Conservation (phyloP, 106 monocot genomes). For the Xerophyta viscosa region DNA sequence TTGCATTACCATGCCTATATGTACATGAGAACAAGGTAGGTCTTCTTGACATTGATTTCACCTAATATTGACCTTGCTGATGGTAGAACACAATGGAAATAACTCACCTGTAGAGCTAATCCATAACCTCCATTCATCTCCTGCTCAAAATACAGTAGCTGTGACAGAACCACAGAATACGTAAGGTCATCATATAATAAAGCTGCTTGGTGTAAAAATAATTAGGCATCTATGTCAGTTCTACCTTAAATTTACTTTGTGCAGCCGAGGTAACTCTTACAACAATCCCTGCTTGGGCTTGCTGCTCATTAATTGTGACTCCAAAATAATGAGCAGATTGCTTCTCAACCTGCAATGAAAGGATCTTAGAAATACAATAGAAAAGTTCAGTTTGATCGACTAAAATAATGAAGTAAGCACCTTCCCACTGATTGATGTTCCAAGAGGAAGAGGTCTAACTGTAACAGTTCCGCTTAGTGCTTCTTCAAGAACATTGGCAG, state of each 20-base stretch:
- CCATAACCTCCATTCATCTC: constrained; percentile 91
- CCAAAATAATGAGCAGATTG: constrained; percentile 95
- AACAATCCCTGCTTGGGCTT: constrained; percentile 78
- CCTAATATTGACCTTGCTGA: neutral
- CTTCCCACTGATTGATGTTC: constrained; percentile 77
- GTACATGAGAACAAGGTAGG: too few relatives aligned
- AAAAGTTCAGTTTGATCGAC: too few relatives aligned
- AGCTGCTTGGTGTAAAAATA: too few relatives aligned
- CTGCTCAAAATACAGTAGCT: constrained; percentile 98
- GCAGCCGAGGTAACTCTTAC: constrained; percentile 77
- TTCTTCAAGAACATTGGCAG: constrained; percentile 88
- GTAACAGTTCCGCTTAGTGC: constrained; percentile 92
- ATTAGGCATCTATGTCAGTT: too few relatives aligned
- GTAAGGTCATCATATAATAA: too few relatives aligned
- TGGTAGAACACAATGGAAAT: neutral
- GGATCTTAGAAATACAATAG: too few relatives aligned
- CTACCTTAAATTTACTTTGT: constrained; percentile 99
- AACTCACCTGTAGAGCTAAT: constrained; percentile 78
- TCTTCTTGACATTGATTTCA: too few relatives aligned
- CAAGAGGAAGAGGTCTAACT: constrained; percentile 88
- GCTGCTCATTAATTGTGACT: constrained; percentile 90
- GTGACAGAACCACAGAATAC: constrained; percentile 9
- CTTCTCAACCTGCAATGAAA: constrained; percentile 86
- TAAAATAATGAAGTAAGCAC: constrained; percentile 14
- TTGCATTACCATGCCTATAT: too few relatives aligned